A percentile compares a stretch with the other conserved stretches of the same genome.
These are phyloP conservation scores for Diaporthe vexans DNA, from an alignment of 2,329 filamentous ascomycete genomes.

Conservation along the genomic window DNA sequence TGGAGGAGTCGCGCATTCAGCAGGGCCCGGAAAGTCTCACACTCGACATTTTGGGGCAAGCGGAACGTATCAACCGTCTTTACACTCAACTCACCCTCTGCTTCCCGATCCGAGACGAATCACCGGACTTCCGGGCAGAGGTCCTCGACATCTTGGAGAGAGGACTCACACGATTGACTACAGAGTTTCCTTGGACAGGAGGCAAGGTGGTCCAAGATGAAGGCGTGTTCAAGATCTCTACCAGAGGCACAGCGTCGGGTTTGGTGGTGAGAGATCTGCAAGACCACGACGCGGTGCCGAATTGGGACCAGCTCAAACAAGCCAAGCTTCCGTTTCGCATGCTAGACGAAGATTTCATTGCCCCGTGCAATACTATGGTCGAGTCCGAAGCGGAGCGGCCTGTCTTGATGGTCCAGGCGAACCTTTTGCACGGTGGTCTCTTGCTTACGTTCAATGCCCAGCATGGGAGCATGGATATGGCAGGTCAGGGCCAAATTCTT, in stretches of 20 bases:
- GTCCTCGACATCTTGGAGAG: slow-evolving; percentile 50
- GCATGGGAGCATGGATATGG: slow-evolving; percentile 66
- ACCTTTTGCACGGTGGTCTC: slow-evolving; percentile 63
- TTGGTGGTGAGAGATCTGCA: slow-evolving; percentile 60
- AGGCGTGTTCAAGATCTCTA: slow-evolving; percentile 55
- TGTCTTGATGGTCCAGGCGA: slow-evolving; percentile 63
- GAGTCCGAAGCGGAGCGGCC: slow-evolving; percentile 45
- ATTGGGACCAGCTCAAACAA: slow-evolving; percentile 54
- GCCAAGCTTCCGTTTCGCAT: slow-evolving; percentile 61
- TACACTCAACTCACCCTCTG: slow-evolving; percentile 62
- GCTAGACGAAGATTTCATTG: slow-evolving; percentile 61
- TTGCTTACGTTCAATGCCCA: slow-evolving; percentile 63
- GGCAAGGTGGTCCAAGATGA: slow-evolving; percentile 58
- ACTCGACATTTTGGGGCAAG: slow-evolving; percentile 59
- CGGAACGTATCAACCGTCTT: slow-evolving; percentile 54
- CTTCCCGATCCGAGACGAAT: slow-evolving; percentile 50
- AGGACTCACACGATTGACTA: slow-evolving; percentile 56
- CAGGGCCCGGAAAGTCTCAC: background rate
- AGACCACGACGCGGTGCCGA: slow-evolving; percentile 51
- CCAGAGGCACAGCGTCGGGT: slow-evolving; percentile 48
- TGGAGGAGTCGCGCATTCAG: background rate
- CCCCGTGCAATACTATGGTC: slow-evolving; percentile 57
- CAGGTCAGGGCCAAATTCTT: slow-evolving; percentile 62
- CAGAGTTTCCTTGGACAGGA: slow-evolving; percentile 61
- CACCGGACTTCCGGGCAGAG: slow-evolving; percentile 40